Evolutionary conservation across 2,329 filamentous ascomycete species (phyloP).

Genomic region (Talaromyces sp.): DNA sequence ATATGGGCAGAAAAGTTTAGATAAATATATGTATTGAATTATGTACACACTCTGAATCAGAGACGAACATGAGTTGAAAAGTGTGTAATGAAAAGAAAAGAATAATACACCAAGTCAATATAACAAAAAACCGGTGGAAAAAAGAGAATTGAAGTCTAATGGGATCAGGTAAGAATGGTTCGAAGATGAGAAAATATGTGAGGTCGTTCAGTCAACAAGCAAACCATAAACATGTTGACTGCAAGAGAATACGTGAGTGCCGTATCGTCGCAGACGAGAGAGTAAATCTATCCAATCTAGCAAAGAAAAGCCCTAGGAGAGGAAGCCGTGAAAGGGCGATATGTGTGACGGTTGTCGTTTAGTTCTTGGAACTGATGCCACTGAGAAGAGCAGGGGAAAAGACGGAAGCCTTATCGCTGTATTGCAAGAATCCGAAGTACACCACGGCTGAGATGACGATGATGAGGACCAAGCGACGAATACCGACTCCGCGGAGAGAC

Average conservation of each 20-base stretch:
- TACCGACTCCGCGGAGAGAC: neutral
- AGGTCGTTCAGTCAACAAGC: slow-evolving; percentile 1
- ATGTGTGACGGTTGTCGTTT: neutral
- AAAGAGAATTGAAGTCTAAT: slow-evolving; percentile 7
- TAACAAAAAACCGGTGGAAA: neutral
- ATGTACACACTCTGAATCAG: slow-evolving; percentile 4
- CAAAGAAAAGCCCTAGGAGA: neutral
- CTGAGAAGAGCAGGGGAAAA: slow-evolving; percentile 1
- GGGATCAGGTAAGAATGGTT: slow-evolving; percentile 1
- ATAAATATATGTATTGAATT: neutral
- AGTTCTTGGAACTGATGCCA: slow-evolving; percentile 5
- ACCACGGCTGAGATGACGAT: neutral
- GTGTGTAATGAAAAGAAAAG: neutral
- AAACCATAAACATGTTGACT: slow-evolving; percentile 7
- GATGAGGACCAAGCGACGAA: slow-evolving; percentile 5
- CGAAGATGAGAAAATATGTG: neutral
- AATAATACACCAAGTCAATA: neutral
- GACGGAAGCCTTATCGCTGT: neutral
- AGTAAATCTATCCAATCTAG: neutral
- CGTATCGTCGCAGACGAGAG: slow-evolving; percentile 8
- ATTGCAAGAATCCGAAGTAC: neutral
- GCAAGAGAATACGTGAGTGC: slow-evolving; percentile 3
- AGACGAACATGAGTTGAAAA: neutral
- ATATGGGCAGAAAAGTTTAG: neutral
- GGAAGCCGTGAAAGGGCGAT: neutral